phyloP scores from a whole-genome alignment of 2,329 filamentous ascomycete genomes.

The Trichoderma guizhouense region DNA sequence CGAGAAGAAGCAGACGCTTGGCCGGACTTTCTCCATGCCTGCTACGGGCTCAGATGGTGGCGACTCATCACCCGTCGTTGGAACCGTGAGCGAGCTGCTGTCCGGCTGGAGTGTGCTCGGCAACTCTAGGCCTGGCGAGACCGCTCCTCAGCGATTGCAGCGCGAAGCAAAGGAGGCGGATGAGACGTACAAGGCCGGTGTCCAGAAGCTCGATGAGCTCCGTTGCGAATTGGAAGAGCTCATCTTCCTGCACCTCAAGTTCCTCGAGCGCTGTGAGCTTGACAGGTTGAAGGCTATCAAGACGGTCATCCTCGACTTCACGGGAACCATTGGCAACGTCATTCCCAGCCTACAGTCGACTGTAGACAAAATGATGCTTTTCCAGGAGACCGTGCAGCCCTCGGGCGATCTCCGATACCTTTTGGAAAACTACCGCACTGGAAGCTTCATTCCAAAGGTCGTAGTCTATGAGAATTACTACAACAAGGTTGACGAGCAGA shows the following conservation, averaged over 20 bases:
- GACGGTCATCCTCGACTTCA: constrained; percentile 95
- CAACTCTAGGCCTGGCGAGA: constrained; percentile 90
- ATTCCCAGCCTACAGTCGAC: constrained; percentile 94
- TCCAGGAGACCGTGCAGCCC: constrained; percentile 98
- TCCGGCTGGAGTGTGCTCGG: constrained; percentile 84
- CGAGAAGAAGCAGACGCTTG: constrained; percentile 75
- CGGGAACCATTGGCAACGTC: constrained; percentile 93
- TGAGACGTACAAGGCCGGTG: constrained; percentile 84
- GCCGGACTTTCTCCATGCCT: constrained; percentile 71
- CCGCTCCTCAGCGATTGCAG: constrained; percentile 77
- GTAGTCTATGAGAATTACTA: constrained; percentile 98
- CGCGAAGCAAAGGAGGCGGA: constrained; percentile 88
- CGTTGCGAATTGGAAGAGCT: constrained; percentile 94
- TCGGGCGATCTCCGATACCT: constrained; percentile 86
- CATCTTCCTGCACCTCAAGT: constrained; percentile 87
- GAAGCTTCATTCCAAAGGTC: constrained; percentile 85
- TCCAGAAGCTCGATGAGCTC: constrained; percentile 83
- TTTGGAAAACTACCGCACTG: constrained; percentile 94
- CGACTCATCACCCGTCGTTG: constrained; percentile 80
- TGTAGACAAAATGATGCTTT: constrained; percentile 98
- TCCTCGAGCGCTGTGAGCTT: constrained; percentile 95
- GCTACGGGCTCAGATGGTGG: constrained; percentile 52
- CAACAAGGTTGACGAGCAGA: constrained; percentile 95
- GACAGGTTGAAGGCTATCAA: constrained; percentile 97
- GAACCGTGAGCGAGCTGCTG: constrained; percentile 83